Percentiles rank a stretch among this genome's conserved stretches.
These are phyloP conservation scores for Aspergillus cejpii DNA, from an alignment of 2,329 filamentous ascomycete species.

Conservation along the genomic window DNA sequence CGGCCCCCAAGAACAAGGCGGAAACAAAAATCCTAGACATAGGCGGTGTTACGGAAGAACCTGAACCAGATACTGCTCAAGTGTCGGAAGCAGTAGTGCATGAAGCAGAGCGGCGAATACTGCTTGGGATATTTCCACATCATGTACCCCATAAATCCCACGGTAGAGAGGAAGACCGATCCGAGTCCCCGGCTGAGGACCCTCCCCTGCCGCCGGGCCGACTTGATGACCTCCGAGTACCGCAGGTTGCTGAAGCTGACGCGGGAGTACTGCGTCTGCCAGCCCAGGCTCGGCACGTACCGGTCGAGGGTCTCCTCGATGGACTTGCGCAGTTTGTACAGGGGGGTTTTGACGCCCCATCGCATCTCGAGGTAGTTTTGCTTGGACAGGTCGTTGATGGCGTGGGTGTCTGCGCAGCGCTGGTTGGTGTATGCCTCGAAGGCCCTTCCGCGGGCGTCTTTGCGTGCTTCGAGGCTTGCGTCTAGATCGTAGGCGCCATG, in stretches of 20 bases:
- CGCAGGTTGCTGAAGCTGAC: constrained; percentile 91
- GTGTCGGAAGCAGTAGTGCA: constrained; percentile 12
- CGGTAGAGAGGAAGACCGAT: constrained; percentile 23
- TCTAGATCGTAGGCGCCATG: constrained; percentile 44
- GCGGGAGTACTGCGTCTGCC: constrained; percentile 85
- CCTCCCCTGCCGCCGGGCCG: constrained; percentile 62
- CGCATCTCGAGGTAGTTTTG: constrained; percentile 95
- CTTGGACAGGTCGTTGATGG: constrained; percentile 87
- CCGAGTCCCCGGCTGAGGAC: constrained; percentile 45
- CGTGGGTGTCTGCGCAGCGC: constrained; percentile 70
- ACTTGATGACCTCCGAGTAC: constrained; percentile 72
- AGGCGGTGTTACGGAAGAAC: constrained; percentile 2
- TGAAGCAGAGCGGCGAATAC: constrained; percentile 15
- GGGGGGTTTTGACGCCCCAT: constrained; percentile 66
- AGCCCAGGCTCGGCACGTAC: constrained; percentile 69
- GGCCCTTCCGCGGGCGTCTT: constrained; percentile 41
- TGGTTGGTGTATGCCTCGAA: constrained; percentile 68
- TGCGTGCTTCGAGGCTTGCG: constrained; percentile 40
- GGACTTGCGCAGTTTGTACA: constrained; percentile 75
- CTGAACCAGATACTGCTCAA: constrained; percentile 15
- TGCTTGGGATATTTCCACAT: constrained; percentile 27
- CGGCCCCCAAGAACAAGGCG: no score
- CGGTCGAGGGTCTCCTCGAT: constrained; percentile 78
- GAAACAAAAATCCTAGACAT: background rate
- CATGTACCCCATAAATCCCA: constrained; percentile 26